Evolutionary conservation across 441 rosid species (phyloP).

Genomic region (Pelargonium australe): DNA sequence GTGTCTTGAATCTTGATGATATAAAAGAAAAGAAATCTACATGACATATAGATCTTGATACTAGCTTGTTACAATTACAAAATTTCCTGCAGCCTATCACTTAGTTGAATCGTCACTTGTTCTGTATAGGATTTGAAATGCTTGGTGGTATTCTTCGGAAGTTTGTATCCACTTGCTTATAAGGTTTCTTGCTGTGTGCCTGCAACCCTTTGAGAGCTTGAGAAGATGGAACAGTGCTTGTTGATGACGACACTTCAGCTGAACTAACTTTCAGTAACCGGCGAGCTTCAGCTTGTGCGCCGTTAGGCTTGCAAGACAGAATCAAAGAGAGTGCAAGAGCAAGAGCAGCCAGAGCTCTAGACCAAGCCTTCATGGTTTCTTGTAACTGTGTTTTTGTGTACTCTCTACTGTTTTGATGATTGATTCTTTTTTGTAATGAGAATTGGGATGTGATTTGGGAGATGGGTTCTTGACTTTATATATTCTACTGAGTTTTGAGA

Average conservation of each 20-base stretch:
- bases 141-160: constrained; percentile 5
- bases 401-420: neutral
- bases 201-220: neutral
- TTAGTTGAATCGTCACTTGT: neutral
- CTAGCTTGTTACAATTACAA: neutral
- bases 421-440: neutral
- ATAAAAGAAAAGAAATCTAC: neutral
- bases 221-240: neutral
- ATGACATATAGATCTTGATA: neutral
- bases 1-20: neutral
- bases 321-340: constrained; percentile 3
- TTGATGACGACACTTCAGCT: neutral
- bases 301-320: neutral
- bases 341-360: constrained; percentile 3
- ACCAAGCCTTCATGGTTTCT: constrained; percentile 1
- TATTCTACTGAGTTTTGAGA: neutral
- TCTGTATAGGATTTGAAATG: constrained; percentile 4
- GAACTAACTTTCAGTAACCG: neutral
- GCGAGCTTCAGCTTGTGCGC: constrained; percentile 4
- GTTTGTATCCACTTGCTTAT: neutral
- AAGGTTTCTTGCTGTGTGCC: neutral
- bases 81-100: neutral
- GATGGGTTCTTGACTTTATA: neutral
- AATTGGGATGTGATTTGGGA: neutral
- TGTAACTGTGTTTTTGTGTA: too few species aligned